Evolutionary conservation across 208 protist genomes (phyloP), one percentile per base, ranked within the genome.

Genomic region (Leishmania amazonensis): DNA sequence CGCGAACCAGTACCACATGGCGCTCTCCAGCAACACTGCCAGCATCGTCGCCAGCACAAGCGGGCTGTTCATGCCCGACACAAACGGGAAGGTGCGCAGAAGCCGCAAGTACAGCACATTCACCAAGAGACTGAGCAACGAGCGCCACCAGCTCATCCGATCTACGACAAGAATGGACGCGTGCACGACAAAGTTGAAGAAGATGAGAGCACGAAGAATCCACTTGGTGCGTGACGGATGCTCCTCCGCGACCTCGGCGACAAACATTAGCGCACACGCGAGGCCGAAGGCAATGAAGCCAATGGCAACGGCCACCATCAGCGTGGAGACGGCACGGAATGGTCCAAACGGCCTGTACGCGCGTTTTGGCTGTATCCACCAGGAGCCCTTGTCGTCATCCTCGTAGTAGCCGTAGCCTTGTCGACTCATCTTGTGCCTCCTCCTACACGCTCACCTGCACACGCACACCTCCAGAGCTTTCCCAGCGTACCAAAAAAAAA

Each of bases 231-330:
- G 64, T 13, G 89, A 87, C 6, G 90, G 88, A 74, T 88, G 87
- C 64, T 95, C 90, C 67, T 95, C 90, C 9, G 89, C 90, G 15
- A 88, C 5, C 35, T 94, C 89, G 24, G 92, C 76, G 24, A 93
- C 40, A 47, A 85, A 88, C 53, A 85, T 81, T 28, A 94, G 58
- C 0, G 77, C 77, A 47, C 86, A 94, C 73, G 72, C 65, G n/a
- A 95, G 64, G 28, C 84, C 82, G 74, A 89, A 82, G 19, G 83
- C 53, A 79, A 91, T 13, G 49, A 91, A 40, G 21, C 84, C 35
- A 28, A 87, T 74, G 54, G 84, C 79, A 15, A 88, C 67, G 42
- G 82, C 85, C 60, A 76, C 81, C 90, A 93, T 93, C 47, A 92
- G 15, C 60, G 88, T 84, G 8, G 89, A 84, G 8, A 91, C 79